Evolutionary conservation across 768 basidiomycete species (phyloP).

Genomic region (Suillus discolor): DNA sequence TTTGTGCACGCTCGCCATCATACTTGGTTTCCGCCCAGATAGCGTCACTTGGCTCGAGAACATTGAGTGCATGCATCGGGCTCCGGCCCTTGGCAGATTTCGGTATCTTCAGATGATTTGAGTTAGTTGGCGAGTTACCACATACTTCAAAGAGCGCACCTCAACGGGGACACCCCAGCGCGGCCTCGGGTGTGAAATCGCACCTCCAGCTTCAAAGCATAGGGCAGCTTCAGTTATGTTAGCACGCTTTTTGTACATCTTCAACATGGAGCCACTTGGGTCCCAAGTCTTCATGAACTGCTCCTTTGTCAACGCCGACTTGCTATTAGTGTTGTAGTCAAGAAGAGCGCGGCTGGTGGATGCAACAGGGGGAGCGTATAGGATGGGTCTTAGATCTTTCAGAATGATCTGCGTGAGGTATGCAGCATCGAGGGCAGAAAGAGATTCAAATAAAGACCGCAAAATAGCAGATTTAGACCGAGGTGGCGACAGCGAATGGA

Average conservation of each 20-base stretch:
- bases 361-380: slow-evolving; percentile 63
- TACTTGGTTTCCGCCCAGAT: slow-evolving; percentile 94
- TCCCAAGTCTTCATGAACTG: slow-evolving; percentile 80
- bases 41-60: slow-evolving; percentile 22
- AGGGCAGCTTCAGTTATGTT: slow-evolving; percentile 59
- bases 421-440: slow-evolving; percentile 65
- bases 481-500: slow-evolving; percentile 34
- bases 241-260: slow-evolving; percentile 55
- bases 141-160: slow-evolving; percentile 35
- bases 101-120: slow-evolving; percentile 55
- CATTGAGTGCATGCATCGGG: slow-evolving; percentile 56
- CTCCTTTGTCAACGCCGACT: slow-evolving; percentile 55
- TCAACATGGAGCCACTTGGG: slow-evolving; percentile 51
- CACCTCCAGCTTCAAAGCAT: slow-evolving; percentile 40
- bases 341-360: slow-evolving; percentile 51
- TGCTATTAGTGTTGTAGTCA: slow-evolving; percentile 57
- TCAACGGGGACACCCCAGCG: slow-evolving; percentile 63
- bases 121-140: too few species aligned
- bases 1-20: slow-evolving; percentile 94
- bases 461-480: slow-evolving; percentile 44
- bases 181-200: slow-evolving; percentile 36
- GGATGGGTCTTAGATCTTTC: slow-evolving; percentile 79
- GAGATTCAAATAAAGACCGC: slow-evolving; percentile 54
- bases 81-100: slow-evolving; percentile 79
- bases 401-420: slow-evolving; percentile 87